Evolutionary conservation across 345 rosid species (phyloP).

Genomic region (Geranium brycei): DNA sequence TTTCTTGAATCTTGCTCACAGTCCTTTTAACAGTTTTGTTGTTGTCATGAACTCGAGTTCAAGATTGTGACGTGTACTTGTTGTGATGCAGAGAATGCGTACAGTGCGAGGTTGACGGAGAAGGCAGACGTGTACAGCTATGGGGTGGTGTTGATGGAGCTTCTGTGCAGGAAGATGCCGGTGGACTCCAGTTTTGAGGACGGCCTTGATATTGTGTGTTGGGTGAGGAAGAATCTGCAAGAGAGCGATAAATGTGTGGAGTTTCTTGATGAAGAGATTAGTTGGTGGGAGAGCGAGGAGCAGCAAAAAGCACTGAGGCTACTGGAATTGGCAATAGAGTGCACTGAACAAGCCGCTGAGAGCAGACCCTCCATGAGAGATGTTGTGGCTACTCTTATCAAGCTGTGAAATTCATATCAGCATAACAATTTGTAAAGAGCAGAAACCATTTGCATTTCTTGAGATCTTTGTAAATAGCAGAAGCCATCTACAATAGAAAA

Average conservation of each 20-base stretch:
- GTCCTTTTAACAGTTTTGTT: too few species aligned
- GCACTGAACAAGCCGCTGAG: conserved; percentile 19
- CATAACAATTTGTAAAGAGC: not conserved
- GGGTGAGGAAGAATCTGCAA: conserved; percentile 19
- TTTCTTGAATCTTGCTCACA: not conserved
- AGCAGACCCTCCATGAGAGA: conserved; percentile 32
- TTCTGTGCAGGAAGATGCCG: conserved; percentile 23
- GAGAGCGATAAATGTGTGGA: conserved; percentile 17
- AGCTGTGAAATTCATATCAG: conserved; percentile 15
- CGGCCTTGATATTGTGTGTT: conserved; percentile 18
- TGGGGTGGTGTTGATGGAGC: conserved; percentile 26
- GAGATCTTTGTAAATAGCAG: not conserved
- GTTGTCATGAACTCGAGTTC: too few species aligned
- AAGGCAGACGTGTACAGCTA: conserved; percentile 26
- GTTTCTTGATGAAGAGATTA: conserved; percentile 27
- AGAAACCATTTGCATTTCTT: too few species aligned
- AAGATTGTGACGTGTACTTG: not conserved
- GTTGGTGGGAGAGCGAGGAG: conserved; percentile 19
- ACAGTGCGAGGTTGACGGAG: conserved; percentile 19
- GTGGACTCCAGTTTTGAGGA: conserved; percentile 26
- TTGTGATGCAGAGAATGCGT: conserved; percentile 23
- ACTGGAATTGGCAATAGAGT: conserved; percentile 26
- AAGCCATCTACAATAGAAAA: not conserved
- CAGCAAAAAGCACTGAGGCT: conserved; percentile 21
- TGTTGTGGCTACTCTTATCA: conserved; percentile 20